Conservation (phyloP, 345 rosid species). For the Eucalyptus polybractea region DNA sequence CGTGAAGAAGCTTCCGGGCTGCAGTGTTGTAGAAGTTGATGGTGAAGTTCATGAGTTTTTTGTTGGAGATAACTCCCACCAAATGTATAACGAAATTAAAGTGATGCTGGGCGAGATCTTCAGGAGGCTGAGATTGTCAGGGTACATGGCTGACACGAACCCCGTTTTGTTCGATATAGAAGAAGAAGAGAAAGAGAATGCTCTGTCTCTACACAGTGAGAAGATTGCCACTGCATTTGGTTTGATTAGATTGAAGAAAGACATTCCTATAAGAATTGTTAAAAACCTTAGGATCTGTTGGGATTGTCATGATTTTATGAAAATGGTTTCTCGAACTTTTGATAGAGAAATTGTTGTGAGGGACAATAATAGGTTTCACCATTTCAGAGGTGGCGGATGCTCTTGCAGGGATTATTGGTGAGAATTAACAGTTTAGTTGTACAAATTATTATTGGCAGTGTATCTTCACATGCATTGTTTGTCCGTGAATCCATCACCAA, state of each 20-base stretch:
- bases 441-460: background rate
- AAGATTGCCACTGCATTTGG: slow-evolving; percentile 64
- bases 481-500: background rate
- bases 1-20: slow-evolving; percentile 46
- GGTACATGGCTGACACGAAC: slow-evolving; percentile 40
- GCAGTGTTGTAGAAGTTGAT: slow-evolving; percentile 44
- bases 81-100: slow-evolving; percentile 29
- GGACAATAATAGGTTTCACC: slow-evolving; percentile 56
- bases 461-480: background rate
- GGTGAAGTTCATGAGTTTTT: slow-evolving; percentile 53
- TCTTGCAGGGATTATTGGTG: slow-evolving; percentile 62
- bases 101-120: slow-evolving; percentile 27
- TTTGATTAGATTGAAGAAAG: slow-evolving; percentile 40
- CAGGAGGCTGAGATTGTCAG: slow-evolving; percentile 41
- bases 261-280: slow-evolving; percentile 41
- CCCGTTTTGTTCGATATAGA: slow-evolving; percentile 67
- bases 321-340: slow-evolving; percentile 43
- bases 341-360: slow-evolving; percentile 49
- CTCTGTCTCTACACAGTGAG: slow-evolving; percentile 56
- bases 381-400: slow-evolving; percentile 45
- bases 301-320: slow-evolving; percentile 52
- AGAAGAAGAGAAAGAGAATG: slow-evolving; percentile 67
- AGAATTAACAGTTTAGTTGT: background rate
- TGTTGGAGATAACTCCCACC: slow-evolving; percentile 44
- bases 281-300: slow-evolving; percentile 81